These are phyloP conservation scores for Nannizzia gypsea DNA, from an alignment of 2,329 filamentous ascomycete species.

Conservation along the genomic window DNA sequence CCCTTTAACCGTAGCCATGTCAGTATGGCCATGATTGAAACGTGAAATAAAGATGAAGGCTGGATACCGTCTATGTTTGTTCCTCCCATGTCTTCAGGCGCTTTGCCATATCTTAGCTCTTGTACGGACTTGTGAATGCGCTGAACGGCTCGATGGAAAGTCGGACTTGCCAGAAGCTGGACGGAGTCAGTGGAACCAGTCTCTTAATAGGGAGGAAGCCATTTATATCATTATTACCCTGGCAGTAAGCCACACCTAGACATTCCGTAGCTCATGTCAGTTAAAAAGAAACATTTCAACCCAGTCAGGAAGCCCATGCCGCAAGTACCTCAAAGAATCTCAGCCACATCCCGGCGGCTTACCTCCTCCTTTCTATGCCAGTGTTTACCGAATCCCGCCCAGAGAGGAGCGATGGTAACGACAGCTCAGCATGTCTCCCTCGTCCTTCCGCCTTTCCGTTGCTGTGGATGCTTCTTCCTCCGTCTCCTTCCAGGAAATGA, in stretches of 20 bases:
- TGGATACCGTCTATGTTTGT: slow-evolving; percentile 26
- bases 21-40: not conserved
- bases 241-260: slow-evolving; percentile 27
- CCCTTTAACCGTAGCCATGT: not conserved
- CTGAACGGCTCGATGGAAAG: slow-evolving; percentile 35
- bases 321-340: slow-evolving; percentile 26
- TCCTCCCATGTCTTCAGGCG: slow-evolving; percentile 34
- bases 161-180: slow-evolving; percentile 33
- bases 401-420: not conserved
- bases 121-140: slow-evolving; percentile 33
- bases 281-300: slow-evolving; percentile 9
- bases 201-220: slow-evolving; percentile 24
- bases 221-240: slow-evolving; percentile 24
- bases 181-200: slow-evolving; percentile 19
- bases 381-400: not conserved
- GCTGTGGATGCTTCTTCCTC: not conserved
- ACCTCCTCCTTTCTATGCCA: not conserved
- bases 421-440: not conserved
- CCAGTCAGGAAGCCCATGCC: slow-evolving; percentile 4
- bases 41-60: not conserved
- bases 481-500: not conserved
- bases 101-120: slow-evolving; percentile 30
- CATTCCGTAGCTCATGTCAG: slow-evolving; percentile 6
- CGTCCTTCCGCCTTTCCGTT: not conserved
- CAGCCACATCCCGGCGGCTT: slow-evolving; percentile 17